Evolutionary conservation across 2,329 filamentous ascomycete species (phyloP).

Genomic region (Cercospora janseana): DNA sequence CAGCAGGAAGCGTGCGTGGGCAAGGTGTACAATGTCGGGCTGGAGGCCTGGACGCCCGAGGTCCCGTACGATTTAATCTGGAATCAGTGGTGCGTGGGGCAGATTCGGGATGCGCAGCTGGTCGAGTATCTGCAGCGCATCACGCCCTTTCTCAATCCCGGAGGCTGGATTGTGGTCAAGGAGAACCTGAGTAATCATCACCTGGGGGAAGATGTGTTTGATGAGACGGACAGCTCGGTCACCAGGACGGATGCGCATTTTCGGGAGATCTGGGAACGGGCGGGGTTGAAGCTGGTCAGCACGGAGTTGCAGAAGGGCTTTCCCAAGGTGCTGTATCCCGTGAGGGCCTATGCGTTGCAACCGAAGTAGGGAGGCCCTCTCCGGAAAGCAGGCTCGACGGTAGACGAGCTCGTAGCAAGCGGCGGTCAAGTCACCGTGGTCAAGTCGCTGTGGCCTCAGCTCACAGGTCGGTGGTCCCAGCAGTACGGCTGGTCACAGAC

Average conservation of each 20-base stretch:
- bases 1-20: slow-evolving; percentile 53
- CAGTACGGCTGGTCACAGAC: no score
- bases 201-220: slow-evolving; percentile 64
- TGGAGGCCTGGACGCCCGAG: slow-evolving; percentile 66
- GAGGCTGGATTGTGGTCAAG: slow-evolving; percentile 68
- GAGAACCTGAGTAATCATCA: slow-evolving; percentile 68
- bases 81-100: slow-evolving; percentile 87
- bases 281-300: slow-evolving; percentile 65
- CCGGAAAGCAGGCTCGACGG: not conserved
- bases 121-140: slow-evolving; percentile 65
- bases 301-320: slow-evolving; percentile 73
- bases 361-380: slow-evolving; percentile 40
- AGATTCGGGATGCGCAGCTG: slow-evolving; percentile 73
- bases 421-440: no score
- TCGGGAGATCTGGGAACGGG: slow-evolving; percentile 63
- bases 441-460: no score
- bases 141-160: slow-evolving; percentile 47
- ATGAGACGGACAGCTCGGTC: slow-evolving; percentile 72
- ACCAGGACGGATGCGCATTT: slow-evolving; percentile 76
- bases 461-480: no score
- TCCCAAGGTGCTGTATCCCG: slow-evolving; percentile 66
- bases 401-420: no score
- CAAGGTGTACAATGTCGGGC: slow-evolving; percentile 66
- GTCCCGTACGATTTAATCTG: slow-evolving; percentile 74
- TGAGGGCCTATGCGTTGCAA: slow-evolving; percentile 74